Base-by-base conservation (phyloP, 2,329 filamentous ascomycete genomes). In the Lizonia empirigonia region DNA sequence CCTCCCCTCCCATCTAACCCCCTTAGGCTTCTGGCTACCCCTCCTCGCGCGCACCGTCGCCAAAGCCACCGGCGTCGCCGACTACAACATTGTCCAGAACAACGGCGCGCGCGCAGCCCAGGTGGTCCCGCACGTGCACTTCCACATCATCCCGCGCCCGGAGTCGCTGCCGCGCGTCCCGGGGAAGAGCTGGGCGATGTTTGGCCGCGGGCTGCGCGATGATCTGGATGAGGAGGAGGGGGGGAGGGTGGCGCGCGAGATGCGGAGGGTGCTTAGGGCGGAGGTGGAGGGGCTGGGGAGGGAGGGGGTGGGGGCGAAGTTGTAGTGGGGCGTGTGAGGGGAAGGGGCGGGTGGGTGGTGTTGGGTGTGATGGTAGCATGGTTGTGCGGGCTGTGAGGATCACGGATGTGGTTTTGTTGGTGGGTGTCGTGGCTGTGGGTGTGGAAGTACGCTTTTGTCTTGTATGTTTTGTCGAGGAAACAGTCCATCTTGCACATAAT, bases 51-150 rank as follows among this genome's bases (percentile, higher is more conserved):
- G 83, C 16, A 89, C 89, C 0, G 80, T 96, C 29, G 82, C 85
- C 24, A 80, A 79, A 42, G 84, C 85, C 0, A 89, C 87, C 2
- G 88, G 86, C 8, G 83, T 90, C 1, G 80, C 80, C 41, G 92
- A 97, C 75, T 97, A 93, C 88, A 99, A 99, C 73, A 85, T 97
- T 23, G 90, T 97, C 47, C 93, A 97, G 77, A 97, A 97, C 71
- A 97, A 97, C 64, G 91, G 93, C 13, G 86, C 86, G 3, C 85
- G 91, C 24, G 93, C 93, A 2, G 91, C 91, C 2, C 93, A 97
- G 76, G 91, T 96, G 13, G 91, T 97, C 2, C 88, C 89, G 18
- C 93, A 97, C 73, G 87, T 95, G 39, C 93, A 99, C 73, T 97
- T 95, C 71, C 94, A 99, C 65, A 82, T 97, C 44, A 95, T 99